These are phyloP conservation scores for Didymella pinodella DNA, from an alignment of 2,329 filamentous ascomycete species.

Conservation along the genomic window DNA sequence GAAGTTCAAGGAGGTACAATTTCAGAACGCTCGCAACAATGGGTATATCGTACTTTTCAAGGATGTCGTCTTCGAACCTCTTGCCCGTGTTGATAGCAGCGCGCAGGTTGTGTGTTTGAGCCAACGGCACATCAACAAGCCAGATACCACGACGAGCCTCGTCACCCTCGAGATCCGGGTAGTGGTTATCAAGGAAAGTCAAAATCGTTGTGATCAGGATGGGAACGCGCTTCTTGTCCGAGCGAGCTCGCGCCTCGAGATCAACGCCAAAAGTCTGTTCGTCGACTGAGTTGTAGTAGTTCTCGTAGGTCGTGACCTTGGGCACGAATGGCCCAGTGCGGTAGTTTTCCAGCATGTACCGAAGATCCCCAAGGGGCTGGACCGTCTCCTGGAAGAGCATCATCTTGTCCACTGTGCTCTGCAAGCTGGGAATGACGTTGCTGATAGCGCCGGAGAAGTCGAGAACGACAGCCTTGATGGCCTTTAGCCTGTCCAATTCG, in stretches of 20 bases:
- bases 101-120: conserved; percentile 84
- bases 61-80: conserved; percentile 73
- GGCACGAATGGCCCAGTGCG: conserved; percentile 92
- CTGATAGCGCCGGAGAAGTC: conserved; percentile 97
- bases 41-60: conserved; percentile 90
- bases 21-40: conserved; percentile 93
- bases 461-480: conserved; percentile 96
- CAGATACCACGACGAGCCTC: conserved; percentile 91
- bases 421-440: conserved; percentile 95
- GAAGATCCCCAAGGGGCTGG: conserved; percentile 87
- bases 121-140: conserved; percentile 89
- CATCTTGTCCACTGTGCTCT: conserved; percentile 97
- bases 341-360: conserved; percentile 96
- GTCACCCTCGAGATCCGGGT: conserved; percentile 96
- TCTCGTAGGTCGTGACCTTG: conserved; percentile 92
- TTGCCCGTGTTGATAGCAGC: conserved; percentile 87
- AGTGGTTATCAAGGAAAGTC: conserved; percentile 95
- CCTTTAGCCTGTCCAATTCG: conserved; percentile 93
- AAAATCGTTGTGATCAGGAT: conserved; percentile 90
- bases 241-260: conserved; percentile 90
- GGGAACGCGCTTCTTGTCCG: conserved; percentile 94
- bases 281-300: conserved; percentile 98
- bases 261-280: conserved; percentile 98
- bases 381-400: conserved; percentile 99
- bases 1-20: conserved; percentile 92